These are phyloP conservation scores for Chaetomium strumarium DNA, from an alignment of 2,329 filamentous ascomycete genomes.

Conservation along the genomic window DNA sequence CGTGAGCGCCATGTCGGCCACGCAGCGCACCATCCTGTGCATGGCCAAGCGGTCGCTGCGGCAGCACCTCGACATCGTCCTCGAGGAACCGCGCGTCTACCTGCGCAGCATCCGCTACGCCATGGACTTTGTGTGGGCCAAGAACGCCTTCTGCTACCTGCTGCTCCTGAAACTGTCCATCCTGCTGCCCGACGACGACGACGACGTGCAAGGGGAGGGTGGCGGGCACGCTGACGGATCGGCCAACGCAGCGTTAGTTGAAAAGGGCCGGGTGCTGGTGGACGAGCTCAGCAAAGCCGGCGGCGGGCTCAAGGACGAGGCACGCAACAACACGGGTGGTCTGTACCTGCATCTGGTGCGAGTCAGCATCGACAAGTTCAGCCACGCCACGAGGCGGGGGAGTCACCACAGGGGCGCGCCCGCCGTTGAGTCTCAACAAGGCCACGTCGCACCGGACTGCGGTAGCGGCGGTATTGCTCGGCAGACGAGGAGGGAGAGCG, in stretches of 20 bases:
- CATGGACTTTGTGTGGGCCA: slow-evolving; percentile 8
- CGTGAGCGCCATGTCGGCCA: not conserved
- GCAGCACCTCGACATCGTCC: slow-evolving; percentile 6
- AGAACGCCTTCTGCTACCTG: slow-evolving; percentile 5
- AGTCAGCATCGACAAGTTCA: slow-evolving; percentile 5
- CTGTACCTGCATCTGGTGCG: slow-evolving; percentile 1
- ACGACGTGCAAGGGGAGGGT: not conserved
- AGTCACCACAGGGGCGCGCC: not conserved
- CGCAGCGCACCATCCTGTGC: not conserved
- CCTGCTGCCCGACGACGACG: not conserved
- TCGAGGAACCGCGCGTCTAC: slow-evolving; percentile 1
- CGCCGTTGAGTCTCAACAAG: not conserved
- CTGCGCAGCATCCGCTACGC: slow-evolving; percentile 3
- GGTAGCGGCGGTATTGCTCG: not conserved
- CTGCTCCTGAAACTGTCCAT: slow-evolving; percentile 1
- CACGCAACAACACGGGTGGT: not conserved
- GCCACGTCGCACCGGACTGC: not conserved
- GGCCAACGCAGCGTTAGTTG: not conserved
- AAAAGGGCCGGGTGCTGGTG: not conserved
- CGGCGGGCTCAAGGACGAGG: not conserved
- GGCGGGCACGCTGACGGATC: not conserved
- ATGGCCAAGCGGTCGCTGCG: slow-evolving; percentile 1
- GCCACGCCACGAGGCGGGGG: not conserved
- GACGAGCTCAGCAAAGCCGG: slow-evolving; percentile 1
- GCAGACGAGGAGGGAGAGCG: not conserved